Base-by-base conservation (phyloP, 192 early-diverging fungal species). In the Entomortierella parvispora region DNA sequence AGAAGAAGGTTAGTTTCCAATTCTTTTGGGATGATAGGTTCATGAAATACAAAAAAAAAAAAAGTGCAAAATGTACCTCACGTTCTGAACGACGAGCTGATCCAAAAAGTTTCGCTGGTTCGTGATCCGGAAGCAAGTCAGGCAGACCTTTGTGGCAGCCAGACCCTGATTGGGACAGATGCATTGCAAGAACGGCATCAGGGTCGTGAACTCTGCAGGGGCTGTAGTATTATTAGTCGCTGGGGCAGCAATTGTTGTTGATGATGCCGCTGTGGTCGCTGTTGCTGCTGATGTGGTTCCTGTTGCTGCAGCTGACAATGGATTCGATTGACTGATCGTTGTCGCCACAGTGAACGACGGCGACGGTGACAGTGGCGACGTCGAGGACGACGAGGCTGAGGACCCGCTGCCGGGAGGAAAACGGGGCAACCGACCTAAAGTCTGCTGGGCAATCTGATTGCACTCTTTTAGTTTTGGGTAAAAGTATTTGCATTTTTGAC, bases 401-500 rank as follows among this genome's bases (percentile, higher is more conserved):
- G 49, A n/a, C 9, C 1, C n/a, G 25, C 1, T 17, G 49, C 33
- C n/a, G 14, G 23, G 18, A 29, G 18, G 22, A 0, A 49, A 29
- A 2, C 60, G 33, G 0, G 60, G 53, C 2, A 58, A 17, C 17
- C 12, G 40, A 3, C 59, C 69, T 4, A 75, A 23, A 1, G 71
- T 75, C 4, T 23, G 23, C 43, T 56, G 53, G 26, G 71, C 71
- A 33, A 75, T 49, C 42, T 75, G 71, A 25, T 75, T 60, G 31
- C 71, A 75, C 32, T 66, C 49, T 40, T 75, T 75, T 34, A 75
- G 63, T 22, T 75, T 75, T 46, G 71, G 64, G n/a, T 75, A 75
- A 56, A 66, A 75, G 51, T 61, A 65, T 31, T 62, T 62, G 50
- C 71, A 75, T 37, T 66, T 65, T 6, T 75, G 71, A 45, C 71